Percentiles rank a stretch among this genome's conserved stretches.
Conservation (phyloP, 2,329 filamentous ascomycete species). For the Aurifilum marmelostoma region DNA sequence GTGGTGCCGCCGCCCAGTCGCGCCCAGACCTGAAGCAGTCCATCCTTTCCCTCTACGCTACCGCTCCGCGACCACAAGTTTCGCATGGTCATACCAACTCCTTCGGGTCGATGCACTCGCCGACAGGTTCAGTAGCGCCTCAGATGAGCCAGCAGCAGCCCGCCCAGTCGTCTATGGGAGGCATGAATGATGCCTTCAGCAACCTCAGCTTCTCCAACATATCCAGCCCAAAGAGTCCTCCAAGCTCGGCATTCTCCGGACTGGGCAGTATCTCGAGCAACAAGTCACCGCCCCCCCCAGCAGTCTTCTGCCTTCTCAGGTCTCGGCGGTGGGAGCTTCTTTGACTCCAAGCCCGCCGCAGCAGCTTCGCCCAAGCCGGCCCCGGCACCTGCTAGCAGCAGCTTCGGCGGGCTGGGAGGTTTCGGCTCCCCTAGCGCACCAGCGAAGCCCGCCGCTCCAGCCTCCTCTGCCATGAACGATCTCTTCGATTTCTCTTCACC, state of each 20-base stretch:
- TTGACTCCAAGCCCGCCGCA: constrained; percentile 71
- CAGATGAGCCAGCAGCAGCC: constrained; percentile 46
- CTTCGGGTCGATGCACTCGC: constrained; percentile 69
- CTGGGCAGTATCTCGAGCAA: constrained; percentile 36
- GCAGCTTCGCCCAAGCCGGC: constrained; percentile 35
- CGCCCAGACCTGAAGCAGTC: constrained; percentile 96
- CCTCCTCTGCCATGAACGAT: constrained; percentile 70
- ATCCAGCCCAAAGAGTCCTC: constrained; percentile 47
- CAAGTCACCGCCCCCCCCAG: constrained; percentile 40
- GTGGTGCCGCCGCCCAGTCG: constrained; percentile 66
- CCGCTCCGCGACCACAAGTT: constrained; percentile 72
- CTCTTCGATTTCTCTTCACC: constrained; percentile 75
- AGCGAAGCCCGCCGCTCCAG: constrained; percentile 42
- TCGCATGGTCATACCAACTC: constrained; percentile 62
- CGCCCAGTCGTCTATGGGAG: constrained; percentile 53
- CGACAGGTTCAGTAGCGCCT: constrained; percentile 41
- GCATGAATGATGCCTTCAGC: constrained; percentile 80
- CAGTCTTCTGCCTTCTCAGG: constrained; percentile 52
- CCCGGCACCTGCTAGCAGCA: constrained; percentile 50
- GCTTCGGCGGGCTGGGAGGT: constrained; percentile 69
- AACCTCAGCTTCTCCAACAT: constrained; percentile 49
- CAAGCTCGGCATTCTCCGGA: constrained; percentile 31
- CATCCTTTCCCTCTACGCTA: constrained; percentile 92
- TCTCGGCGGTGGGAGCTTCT: constrained; percentile 78
- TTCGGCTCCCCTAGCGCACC: constrained; percentile 53